Conservation (phyloP, 768 basidiomycete genomes). For the Tulasnella sp. region DNA sequence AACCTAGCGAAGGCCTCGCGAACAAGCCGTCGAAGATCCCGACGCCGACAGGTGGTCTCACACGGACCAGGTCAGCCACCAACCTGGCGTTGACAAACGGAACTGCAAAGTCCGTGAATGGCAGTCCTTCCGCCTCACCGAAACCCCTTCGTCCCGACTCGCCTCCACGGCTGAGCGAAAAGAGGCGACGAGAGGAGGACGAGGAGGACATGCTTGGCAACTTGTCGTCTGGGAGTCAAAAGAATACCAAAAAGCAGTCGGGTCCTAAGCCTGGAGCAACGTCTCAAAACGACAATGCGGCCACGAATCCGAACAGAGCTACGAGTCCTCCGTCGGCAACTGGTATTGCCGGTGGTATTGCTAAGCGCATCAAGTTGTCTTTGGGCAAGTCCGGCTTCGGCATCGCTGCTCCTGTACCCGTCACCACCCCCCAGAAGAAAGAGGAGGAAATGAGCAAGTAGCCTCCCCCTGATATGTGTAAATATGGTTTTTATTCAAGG, state of each 20-base stretch:
- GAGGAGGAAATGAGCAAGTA: slow-evolving; percentile 23
- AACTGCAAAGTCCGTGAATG: background rate
- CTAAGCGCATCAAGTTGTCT: slow-evolving; percentile 71
- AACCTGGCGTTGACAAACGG: slow-evolving; percentile 27
- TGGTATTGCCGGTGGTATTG: slow-evolving; percentile 54
- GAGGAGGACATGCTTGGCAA: slow-evolving; percentile 70
- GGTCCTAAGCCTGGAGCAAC: slow-evolving; percentile 37
- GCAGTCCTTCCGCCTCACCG: background rate
- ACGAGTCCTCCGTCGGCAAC: slow-evolving; percentile 46
- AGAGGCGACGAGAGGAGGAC: slow-evolving; percentile 66
- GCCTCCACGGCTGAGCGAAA: slow-evolving; percentile 63
- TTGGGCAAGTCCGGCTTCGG: slow-evolving; percentile 24
- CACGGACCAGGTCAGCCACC: slow-evolving; percentile 20
- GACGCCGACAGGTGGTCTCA: slow-evolving; percentile 33
- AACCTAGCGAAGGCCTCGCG: slow-evolving; percentile 41
- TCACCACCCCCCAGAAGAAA: slow-evolving; percentile 2
- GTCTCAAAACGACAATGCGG: background rate
- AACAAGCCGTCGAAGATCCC: slow-evolving; percentile 60
- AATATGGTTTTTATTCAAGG: slow-evolving; percentile 18
- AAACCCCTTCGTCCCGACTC: slow-evolving; percentile 47
- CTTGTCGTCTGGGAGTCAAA: slow-evolving; percentile 54
- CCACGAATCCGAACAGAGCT: slow-evolving; percentile 23
- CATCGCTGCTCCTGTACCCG: slow-evolving; percentile 6
- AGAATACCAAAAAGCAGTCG: slow-evolving; percentile 48
- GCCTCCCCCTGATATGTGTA: background rate